These are phyloP conservation scores for Fraxinus anomala DNA, from an alignment of 257 asterid genomes.

Conservation along the genomic window DNA sequence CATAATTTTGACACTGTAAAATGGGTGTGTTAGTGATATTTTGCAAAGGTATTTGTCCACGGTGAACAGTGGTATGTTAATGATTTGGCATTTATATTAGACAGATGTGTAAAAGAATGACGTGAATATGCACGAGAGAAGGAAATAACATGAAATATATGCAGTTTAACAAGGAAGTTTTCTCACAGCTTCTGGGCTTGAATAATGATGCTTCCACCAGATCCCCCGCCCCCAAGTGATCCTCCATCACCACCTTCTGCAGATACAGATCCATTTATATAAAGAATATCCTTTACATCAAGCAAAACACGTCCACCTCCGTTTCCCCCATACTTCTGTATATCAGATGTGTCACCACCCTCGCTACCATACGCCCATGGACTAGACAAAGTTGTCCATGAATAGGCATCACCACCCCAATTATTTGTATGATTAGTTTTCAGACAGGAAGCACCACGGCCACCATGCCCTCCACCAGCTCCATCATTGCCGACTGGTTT, in stretches of 20 bases:
- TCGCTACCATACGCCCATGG: constrained; percentile 94
- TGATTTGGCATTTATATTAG: background rate
- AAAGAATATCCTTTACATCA: constrained; percentile 58
- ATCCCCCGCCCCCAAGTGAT: constrained; percentile 88
- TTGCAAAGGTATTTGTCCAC: background rate
- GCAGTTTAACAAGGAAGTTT: constrained; percentile 35
- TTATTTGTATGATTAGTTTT: constrained; percentile 62
- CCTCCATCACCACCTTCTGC: constrained; percentile 98
- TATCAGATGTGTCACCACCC: constrained; percentile 77
- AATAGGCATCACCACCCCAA: constrained; percentile 99
- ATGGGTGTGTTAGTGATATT: background rate
- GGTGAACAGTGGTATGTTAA: background rate
- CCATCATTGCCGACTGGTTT: constrained; percentile 91
- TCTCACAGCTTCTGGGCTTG: constrained; percentile 89
- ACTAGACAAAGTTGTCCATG: constrained; percentile 70
- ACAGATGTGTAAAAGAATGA: background rate
- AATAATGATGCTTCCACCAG: constrained; percentile 84
- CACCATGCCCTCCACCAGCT: constrained; percentile 99
- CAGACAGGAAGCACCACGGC: constrained; percentile 95
- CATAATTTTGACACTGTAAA: constrained; percentile 4
- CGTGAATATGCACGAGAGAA: background rate
- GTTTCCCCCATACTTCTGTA: constrained; percentile 74
- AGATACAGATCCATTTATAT: constrained; percentile 77
- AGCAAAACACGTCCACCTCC: constrained; percentile 91
- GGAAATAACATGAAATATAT: constrained; percentile 10